Conservation (phyloP, 2,329 filamentous ascomycete species). For the Boeremia exigua region DNA sequence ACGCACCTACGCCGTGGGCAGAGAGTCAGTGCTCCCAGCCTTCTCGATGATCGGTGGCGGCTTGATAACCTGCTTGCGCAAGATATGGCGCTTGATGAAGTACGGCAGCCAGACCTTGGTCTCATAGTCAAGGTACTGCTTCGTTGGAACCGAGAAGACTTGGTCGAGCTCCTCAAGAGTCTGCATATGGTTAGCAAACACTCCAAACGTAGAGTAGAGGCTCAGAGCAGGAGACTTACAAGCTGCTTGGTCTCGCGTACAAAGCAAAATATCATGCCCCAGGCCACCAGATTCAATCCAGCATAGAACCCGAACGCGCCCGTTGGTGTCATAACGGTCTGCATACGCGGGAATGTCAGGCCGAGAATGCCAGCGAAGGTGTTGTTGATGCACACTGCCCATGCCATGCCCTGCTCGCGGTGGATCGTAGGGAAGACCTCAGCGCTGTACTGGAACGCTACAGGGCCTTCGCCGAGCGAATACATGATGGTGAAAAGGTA, state of each 20-base stretch:
- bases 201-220: background rate
- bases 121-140: constrained; percentile 49
- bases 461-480: constrained; percentile 53
- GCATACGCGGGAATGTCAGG: constrained; percentile 50
- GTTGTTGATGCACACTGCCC: constrained; percentile 52
- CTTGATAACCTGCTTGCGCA: constrained; percentile 47
- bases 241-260: constrained; percentile 49
- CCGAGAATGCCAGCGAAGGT: constrained; percentile 50
- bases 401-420: constrained; percentile 51
- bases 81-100: constrained; percentile 50
- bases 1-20: constrained; percentile 4
- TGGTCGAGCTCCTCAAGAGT: constrained; percentile 17
- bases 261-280: constrained; percentile 50
- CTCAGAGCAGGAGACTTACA: background rate
- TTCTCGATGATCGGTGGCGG: constrained; percentile 50
- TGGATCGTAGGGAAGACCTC: constrained; percentile 48
- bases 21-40: constrained; percentile 14
- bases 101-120: constrained; percentile 49
- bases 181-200: background rate
- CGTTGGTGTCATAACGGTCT: constrained; percentile 45
- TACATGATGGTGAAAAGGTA: constrained; percentile 48
- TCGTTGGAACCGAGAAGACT: constrained; percentile 47
- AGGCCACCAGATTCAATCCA: constrained; percentile 49
- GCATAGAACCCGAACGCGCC: constrained; percentile 52
- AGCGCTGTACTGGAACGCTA: constrained; percentile 56